Evolutionary conservation across 2,329 filamentous ascomycete species (phyloP), one percentile per base, ranked within the genome.

Genomic region (Nannizziopsis barbatae): DNA sequence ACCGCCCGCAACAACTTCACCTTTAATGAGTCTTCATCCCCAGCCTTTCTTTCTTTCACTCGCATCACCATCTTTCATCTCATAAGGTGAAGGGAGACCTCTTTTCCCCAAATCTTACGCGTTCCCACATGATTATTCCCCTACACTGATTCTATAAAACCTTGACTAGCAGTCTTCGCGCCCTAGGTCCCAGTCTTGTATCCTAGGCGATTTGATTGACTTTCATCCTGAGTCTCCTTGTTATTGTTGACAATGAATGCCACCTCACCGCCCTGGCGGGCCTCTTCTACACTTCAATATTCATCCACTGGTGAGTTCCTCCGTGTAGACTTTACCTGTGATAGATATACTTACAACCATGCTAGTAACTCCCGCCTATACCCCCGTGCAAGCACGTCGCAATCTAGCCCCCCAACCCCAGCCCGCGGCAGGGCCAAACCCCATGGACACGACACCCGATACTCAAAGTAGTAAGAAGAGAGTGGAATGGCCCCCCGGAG

Each of bases 401-500:
- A 74, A 70, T 56, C 77, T 81, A 62, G 68, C 69, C 60, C 66
- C 73, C 57, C 64, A 57, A 60, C 51, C 59, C 44, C 48, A 56
- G 22, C 43, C 57, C 42, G 50, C 54, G 44, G 35, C 48, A 22
- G 46, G 47, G 18, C 12, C 45, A 10, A 42, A 42, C n/a, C 14
- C 45, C 14, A 33, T 48, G 41, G 45, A 55, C 37, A 15, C 53
- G 55, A 45, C 61, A 54, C 56, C 40, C 20, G 38, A 18, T 5
- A 30, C 17, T 22, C 45, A 35, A 15, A 35, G 33, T 20, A n/a
- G 40, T 37, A 42, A 45, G 27, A 50, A 50, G 20, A 43, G 45
- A 27, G 70, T 81, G 58, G 79, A 84, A 57, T 96, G 87, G 83
- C 82, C 88, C 30, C 72, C 78, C 38, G 78, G 83, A n/a, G 86